Evolutionary conservation across 306 rosid genomes (phyloP), one percentile per base, ranked within the genome.

Genomic region (Cucurbita maxima): DNA sequence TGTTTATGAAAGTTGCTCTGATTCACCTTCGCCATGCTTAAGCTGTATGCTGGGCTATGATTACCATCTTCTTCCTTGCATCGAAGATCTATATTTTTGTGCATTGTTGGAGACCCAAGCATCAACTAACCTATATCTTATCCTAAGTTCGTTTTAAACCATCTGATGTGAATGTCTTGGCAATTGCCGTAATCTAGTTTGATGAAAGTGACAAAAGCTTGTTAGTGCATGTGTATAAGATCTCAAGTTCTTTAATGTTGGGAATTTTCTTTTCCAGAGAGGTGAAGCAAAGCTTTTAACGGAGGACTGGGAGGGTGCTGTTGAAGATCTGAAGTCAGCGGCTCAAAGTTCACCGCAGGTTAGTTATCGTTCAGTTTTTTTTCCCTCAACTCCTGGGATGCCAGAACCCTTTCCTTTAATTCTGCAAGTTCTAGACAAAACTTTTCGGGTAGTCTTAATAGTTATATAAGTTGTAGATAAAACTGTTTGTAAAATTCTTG

Each of bases 281-380:
- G 99, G 97, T 67, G 99, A 95, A 85, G 99, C 97, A 50, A 95
- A 95, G 82, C 96, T 95, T 73, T 71, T 95, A 71, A 85, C 77
- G 37, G 97, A 95, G 85, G 99, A 95, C 76, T 95, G 99, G 96
- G 96, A 95, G 64, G 97, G 97, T 76, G 99, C 99, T 47, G 92
- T 91, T 72, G 91, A 89, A 75, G 99, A 95, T 87, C 81, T 91
- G 51, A 95, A 87, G 86, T 69, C 96, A 75, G 99, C 99, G 34
- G 92, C 92, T 82, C 92, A 95, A 84, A 79, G 82, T 67, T 95
- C 97, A 75, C 96, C 97, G 25, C 97, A 95, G 96, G 99, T 91
- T 74, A 37, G 81, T 75, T 34, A 48, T 55, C 14, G 57, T 48
- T 7, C 25, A 30, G 10, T 25, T 8, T 8, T 25, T 18, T 14